Conservation (phyloP, 305 asterid species). For the Rubia tinctorum region DNA sequence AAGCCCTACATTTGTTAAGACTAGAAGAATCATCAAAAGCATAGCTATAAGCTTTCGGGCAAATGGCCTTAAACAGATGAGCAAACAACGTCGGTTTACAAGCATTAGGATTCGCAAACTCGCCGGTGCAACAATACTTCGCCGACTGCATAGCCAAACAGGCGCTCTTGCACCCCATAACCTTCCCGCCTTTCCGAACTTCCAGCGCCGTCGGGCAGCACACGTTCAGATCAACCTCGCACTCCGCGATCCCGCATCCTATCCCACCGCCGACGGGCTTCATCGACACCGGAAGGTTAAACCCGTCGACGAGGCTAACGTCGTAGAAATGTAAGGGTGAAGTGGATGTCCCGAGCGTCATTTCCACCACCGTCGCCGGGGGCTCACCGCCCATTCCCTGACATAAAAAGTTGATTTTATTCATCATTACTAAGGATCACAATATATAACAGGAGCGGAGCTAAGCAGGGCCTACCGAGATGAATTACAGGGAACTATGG, state of each 20-base stretch:
- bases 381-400: slow-evolving; percentile 64
- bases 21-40: slow-evolving; percentile 88
- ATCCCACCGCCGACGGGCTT: slow-evolving; percentile 81
- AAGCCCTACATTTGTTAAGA: slow-evolving; percentile 78
- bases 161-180: slow-evolving; percentile 92
- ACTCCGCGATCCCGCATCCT: slow-evolving; percentile 85
- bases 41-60: slow-evolving; percentile 81
- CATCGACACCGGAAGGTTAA: slow-evolving; percentile 82
- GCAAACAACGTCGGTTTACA: slow-evolving; percentile 79
- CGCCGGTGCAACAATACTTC: slow-evolving; percentile 84
- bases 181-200: slow-evolving; percentile 54
- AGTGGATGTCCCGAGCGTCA: slow-evolving; percentile 67
- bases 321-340: slow-evolving; percentile 87
- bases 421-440: no score
- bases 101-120: slow-evolving; percentile 49
- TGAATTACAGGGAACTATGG: no score
- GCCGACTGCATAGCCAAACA: slow-evolving; percentile 87
- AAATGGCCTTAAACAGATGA: slow-evolving; percentile 72
- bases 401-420: no score
- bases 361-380: slow-evolving; percentile 92
- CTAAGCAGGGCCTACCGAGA: no score
- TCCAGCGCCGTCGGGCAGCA: slow-evolving; percentile 89
- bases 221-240: slow-evolving; percentile 64
- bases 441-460: no score
- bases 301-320: slow-evolving; percentile 86